Evolutionary conservation across 1,284 basidiomycete genomes (phyloP).

Genomic region (Pseudozyma pruni): DNA sequence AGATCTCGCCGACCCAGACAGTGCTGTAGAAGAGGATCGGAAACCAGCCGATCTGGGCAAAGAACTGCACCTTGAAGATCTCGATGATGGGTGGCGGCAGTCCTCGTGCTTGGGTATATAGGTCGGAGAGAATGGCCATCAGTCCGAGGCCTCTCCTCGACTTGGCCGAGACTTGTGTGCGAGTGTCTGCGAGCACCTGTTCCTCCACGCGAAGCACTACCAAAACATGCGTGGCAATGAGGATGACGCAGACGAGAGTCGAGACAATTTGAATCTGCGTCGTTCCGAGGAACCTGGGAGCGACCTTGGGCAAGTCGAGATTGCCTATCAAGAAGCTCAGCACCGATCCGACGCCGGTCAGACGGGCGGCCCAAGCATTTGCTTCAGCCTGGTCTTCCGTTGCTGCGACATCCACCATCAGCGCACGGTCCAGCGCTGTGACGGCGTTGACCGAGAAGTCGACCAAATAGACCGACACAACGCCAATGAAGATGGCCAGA

Average conservation of each 20-base stretch:
- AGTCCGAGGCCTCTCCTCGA: constrained; percentile 4
- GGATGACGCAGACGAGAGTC: constrained; percentile 39
- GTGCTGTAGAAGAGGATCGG: constrained; percentile 60
- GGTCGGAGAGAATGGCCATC: constrained; percentile 20
- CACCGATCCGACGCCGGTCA: constrained; percentile 70
- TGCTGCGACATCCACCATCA: constrained; percentile 75
- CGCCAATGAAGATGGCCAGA: constrained; percentile 80
- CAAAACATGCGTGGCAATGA: constrained; percentile 50
- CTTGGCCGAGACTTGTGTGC: constrained; percentile 1
- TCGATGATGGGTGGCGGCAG: constrained; percentile 52
- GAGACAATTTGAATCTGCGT: constrained; percentile 52
- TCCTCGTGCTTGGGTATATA: constrained; percentile 30
- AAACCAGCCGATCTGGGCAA: constrained; percentile 64
- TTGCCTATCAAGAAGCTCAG: constrained; percentile 64
- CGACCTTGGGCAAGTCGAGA: constrained; percentile 46
- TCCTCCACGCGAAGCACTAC: constrained; percentile 47
- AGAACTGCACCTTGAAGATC: constrained; percentile 61
- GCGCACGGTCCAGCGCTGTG: constrained; percentile 83
- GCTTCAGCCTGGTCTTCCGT: constrained; percentile 81
- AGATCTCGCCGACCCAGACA: constrained; percentile 62
- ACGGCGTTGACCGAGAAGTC: constrained; percentile 95
- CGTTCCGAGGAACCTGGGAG: constrained; percentile 32
- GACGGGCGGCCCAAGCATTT: constrained; percentile 93
- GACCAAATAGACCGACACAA: constrained; percentile 85
- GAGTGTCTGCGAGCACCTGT: constrained; percentile 26